phyloP scores from a whole-genome alignment of 2,329 filamentous ascomycete species.

The Colletotrichum noveboracense region DNA sequence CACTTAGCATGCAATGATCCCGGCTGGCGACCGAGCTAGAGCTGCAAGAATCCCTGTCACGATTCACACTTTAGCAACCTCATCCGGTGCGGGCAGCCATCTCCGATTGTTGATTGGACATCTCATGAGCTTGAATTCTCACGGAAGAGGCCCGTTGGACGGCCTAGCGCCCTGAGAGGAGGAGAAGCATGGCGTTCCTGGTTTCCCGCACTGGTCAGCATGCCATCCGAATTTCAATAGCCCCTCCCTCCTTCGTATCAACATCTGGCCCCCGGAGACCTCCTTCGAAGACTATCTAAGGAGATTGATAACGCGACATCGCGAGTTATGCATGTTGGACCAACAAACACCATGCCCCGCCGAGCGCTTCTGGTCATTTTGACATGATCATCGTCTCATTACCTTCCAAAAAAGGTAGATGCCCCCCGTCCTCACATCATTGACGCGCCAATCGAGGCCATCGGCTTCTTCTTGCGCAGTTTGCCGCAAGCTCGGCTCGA shows the following conservation, averaged over 20 bases:
- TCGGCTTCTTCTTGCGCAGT: neutral
- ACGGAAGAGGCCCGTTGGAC: neutral
- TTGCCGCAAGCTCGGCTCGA: neutral
- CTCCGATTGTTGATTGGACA: neutral
- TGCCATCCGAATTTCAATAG: neutral
- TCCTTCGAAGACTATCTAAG: neutral
- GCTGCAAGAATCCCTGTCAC: slow-evolving; percentile 26
- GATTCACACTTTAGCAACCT: slow-evolving; percentile 21
- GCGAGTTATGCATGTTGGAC: neutral
- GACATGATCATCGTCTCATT: neutral
- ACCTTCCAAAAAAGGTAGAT: neutral
- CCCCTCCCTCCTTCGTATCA: neutral
- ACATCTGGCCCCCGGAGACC: neutral
- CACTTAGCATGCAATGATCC: slow-evolving; percentile 17
- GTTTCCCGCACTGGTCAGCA: neutral
- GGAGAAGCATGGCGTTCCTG: neutral
- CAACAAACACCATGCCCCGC: neutral
- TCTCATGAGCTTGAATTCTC: neutral
- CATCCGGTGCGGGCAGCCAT: neutral
- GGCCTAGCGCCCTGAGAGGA: slow-evolving; percentile 13
- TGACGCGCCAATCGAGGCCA: neutral
- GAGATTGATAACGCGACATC: neutral
- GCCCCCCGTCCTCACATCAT: neutral
- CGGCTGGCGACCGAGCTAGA: slow-evolving; percentile 3
- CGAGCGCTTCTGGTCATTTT: neutral